phyloP scores from a whole-genome alignment of 2,329 filamentous ascomycete genomes.

The Alternaria rosae region DNA sequence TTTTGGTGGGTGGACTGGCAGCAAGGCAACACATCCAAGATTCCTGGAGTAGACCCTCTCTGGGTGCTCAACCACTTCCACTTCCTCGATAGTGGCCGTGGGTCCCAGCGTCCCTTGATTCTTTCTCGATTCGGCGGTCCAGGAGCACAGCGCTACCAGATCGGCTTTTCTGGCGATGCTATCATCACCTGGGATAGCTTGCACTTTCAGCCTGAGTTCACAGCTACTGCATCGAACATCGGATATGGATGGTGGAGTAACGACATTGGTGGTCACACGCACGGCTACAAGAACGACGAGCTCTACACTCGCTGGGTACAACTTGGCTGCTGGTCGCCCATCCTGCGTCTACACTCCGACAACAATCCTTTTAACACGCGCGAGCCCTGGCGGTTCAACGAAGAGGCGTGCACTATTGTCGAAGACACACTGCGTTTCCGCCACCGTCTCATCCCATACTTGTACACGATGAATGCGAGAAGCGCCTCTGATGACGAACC shows the following conservation, averaged over 20 bases:
- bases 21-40: constrained; percentile 63
- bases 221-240: constrained; percentile 70
- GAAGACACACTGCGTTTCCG: constrained; percentile 61
- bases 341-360: constrained; percentile 67
- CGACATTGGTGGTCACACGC: constrained; percentile 71
- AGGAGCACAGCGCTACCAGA: constrained; percentile 69
- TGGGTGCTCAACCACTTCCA: constrained; percentile 73
- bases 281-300: constrained; percentile 65
- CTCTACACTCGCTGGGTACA: constrained; percentile 68
- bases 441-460: constrained; percentile 67
- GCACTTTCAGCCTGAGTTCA: constrained; percentile 71
- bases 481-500: constrained; percentile 58
- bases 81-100: constrained; percentile 61
- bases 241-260: constrained; percentile 75
- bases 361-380: constrained; percentile 66
- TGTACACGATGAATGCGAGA: constrained; percentile 65
- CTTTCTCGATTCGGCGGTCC: constrained; percentile 70
- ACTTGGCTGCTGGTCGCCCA: constrained; percentile 67
- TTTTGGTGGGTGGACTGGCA: constrained; percentile 77
- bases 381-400: constrained; percentile 67
- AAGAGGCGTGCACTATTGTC: constrained; percentile 57
- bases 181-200: constrained; percentile 67
- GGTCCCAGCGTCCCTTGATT: constrained; percentile 58
- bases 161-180: constrained; percentile 71
- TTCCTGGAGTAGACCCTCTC: constrained; percentile 67